A percentile compares a stretch with the other conserved stretches of the same genome.
These are phyloP conservation scores for Fraxinus floribunda DNA, from an alignment of 305 asterid genomes.

Conservation along the genomic window DNA sequence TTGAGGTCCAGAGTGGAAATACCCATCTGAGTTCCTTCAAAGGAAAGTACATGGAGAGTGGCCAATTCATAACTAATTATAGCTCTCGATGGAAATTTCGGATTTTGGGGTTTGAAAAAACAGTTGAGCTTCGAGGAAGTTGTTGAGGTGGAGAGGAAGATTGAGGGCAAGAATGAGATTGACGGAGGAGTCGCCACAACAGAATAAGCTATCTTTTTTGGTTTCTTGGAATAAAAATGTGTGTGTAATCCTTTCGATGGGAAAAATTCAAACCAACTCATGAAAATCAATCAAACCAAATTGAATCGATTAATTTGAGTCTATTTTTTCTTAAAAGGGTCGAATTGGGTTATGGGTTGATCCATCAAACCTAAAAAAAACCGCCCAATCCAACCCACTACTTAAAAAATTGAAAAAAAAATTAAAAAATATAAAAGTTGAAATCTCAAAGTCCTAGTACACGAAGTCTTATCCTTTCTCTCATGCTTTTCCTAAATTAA, in stretches of 20 bases:
- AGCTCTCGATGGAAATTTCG: slow-evolving; percentile 23
- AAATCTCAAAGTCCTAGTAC: too few species aligned
- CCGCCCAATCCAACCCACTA: too few species aligned
- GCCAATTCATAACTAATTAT: slow-evolving; percentile 49
- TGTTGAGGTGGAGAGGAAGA: slow-evolving; percentile 46
- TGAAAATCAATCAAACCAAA: too few species aligned
- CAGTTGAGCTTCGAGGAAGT: slow-evolving; percentile 30
- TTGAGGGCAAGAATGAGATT: slow-evolving; percentile 66
- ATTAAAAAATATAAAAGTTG: too few species aligned
- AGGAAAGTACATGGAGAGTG: slow-evolving; percentile 71
- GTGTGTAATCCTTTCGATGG: background rate
- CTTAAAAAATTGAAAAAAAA: too few species aligned
- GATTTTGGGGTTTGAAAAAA: slow-evolving; percentile 34
- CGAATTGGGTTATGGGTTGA: too few species aligned
- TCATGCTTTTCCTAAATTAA: too few species aligned
- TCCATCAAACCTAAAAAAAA: too few species aligned
- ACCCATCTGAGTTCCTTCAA: slow-evolving; percentile 74
- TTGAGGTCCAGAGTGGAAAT: slow-evolving; percentile 52
- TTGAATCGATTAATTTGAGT: too few species aligned
- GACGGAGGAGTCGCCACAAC: slow-evolving; percentile 44
- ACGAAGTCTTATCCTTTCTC: too few species aligned
- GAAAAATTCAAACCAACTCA: too few species aligned
- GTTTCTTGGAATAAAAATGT: background rate
- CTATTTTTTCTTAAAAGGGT: too few species aligned
- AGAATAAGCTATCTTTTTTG: slow-evolving; percentile 34